A percentile compares a stretch with the other conserved stretches of the same genome.
These are phyloP conservation scores for Microthlaspi erraticum DNA, from an alignment of 345 rosid species.

Conservation along the genomic window DNA sequence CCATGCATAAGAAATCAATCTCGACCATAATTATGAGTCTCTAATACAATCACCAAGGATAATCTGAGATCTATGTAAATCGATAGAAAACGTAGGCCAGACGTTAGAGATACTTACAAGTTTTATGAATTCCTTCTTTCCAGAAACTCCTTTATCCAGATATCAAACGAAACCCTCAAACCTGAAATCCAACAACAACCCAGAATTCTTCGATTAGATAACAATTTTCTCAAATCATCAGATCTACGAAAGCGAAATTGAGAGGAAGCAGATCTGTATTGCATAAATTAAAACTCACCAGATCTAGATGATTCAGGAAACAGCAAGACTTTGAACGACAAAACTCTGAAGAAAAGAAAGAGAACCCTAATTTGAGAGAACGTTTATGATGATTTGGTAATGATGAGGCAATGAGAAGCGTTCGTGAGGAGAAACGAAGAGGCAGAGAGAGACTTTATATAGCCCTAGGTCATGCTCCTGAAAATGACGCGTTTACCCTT, in stretches of 20 bases:
- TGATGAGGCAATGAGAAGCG: conserved; percentile 47
- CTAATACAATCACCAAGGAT: not conserved
- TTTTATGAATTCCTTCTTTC: conserved; percentile 1
- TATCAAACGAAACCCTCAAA: conserved; percentile 41
- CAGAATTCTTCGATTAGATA: not conserved
- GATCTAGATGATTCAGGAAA: conserved; percentile 28
- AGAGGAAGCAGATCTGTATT: conserved; percentile 6
- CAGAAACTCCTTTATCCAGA: conserved; percentile 33
- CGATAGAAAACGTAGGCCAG: not conserved
- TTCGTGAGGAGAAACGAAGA: conserved; percentile 32
- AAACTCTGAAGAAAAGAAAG: not conserved
- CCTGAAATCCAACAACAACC: conserved; percentile 18
- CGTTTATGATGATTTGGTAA: conserved; percentile 41
- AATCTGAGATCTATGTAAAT: not conserved
- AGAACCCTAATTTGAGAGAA: conserved; percentile 39
- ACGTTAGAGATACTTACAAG: conserved; percentile 33
- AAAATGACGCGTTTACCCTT: conserved; percentile 34
- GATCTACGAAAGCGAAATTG: not conserved
- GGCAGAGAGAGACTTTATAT: conserved; percentile 32
- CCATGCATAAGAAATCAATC: not conserved
- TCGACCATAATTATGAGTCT: not conserved
- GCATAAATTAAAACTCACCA: conserved; percentile 23
- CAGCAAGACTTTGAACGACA: not conserved
- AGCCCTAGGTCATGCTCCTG: not conserved
- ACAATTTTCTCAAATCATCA: not conserved